phyloP scores from a whole-genome alignment of 176 grass and related monocot genomes.

The Juncus inflexus region DNA sequence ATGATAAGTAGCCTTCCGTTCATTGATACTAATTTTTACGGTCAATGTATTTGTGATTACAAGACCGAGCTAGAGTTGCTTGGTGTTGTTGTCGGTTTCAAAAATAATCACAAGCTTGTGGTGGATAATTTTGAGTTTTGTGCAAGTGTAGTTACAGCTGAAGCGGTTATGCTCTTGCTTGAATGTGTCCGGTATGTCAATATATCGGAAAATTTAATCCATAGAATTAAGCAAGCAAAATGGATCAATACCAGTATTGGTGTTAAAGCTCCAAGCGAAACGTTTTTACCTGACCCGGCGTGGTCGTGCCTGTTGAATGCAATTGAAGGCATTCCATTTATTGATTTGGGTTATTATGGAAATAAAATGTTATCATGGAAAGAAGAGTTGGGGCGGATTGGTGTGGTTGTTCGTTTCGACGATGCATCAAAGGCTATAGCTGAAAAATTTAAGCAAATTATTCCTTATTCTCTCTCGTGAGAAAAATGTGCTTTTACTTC shows the following conservation, averaged over 20 bases:
- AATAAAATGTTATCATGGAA: slow-evolving; percentile 30
- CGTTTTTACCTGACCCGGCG: slow-evolving; percentile 42
- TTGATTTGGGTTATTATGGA: slow-evolving; percentile 59
- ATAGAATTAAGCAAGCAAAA: slow-evolving; percentile 31
- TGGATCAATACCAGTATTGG: slow-evolving; percentile 66
- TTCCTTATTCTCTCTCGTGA: slow-evolving; percentile 13
- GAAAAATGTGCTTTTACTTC: slow-evolving; percentile 39
- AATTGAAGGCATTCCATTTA: slow-evolving; percentile 29
- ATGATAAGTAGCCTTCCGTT: slow-evolving; percentile 45
- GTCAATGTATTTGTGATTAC: slow-evolving; percentile 28
- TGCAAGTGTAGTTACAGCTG: slow-evolving; percentile 30
- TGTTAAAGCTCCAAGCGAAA: slow-evolving; percentile 31
- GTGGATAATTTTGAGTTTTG: slow-evolving; percentile 50
- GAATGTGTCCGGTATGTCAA: slow-evolving; percentile 35
- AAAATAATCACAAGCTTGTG: slow-evolving; percentile 38
- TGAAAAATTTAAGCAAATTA: slow-evolving; percentile 24
- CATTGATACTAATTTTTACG: slow-evolving; percentile 54
- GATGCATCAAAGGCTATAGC: slow-evolving; percentile 39
- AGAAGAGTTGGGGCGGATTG: slow-evolving; percentile 39
- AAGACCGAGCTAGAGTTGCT: slow-evolving; percentile 56
- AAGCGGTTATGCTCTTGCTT: slow-evolving; percentile 48
- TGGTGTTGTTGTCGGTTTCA: slow-evolving; percentile 43
- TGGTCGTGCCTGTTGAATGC: slow-evolving; percentile 48
- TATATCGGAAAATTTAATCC: slow-evolving; percentile 23
- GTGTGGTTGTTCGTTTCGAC: slow-evolving; percentile 32